Percentiles rank a stretch among this genome's conserved stretches.
Conservation (phyloP, 2,329 filamentous ascomycete genomes). For the Chrysoporthe puriensis region DNA sequence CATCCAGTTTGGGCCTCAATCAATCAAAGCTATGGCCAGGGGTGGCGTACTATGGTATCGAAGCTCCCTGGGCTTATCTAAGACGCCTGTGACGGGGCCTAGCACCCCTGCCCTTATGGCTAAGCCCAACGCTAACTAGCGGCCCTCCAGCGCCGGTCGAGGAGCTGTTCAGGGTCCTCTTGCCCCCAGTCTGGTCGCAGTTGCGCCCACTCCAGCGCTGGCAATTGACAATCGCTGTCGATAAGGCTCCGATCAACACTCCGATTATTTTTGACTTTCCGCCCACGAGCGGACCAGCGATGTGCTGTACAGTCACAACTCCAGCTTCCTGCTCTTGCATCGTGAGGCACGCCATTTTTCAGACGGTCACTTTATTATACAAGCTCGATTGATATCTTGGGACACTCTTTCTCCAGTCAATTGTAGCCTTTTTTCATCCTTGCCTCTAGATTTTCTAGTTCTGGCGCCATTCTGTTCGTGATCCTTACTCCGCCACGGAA, state of each 20-base stretch:
- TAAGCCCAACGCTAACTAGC: constrained; percentile 15
- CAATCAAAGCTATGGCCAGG: neutral
- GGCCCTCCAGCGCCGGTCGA: constrained; percentile 17
- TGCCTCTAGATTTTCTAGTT: neutral
- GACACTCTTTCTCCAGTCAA: neutral
- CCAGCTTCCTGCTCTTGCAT: neutral
- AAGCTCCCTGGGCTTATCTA: constrained; percentile 21
- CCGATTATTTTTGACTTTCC: constrained; percentile 12
- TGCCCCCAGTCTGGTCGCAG: neutral
- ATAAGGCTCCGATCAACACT: constrained; percentile 6
- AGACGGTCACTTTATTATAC: neutral
- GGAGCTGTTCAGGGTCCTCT: constrained; percentile 4
- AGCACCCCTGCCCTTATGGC: neutral
- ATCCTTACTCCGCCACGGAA: neutral
- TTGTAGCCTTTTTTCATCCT: neutral
- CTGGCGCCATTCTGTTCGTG: neutral
- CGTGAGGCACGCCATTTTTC: constrained; percentile 2
- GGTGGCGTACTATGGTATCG: neutral
- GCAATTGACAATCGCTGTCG: neutral
- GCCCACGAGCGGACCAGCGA: neutral
- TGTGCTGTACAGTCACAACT: constrained; percentile 4
- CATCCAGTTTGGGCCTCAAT: constrained; percentile 17
- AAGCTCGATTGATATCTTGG: constrained; percentile 10
- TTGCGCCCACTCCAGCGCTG: constrained; percentile 3
- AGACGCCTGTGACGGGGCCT: constrained; percentile 8